These are phyloP conservation scores for Aspergillus viridinutans DNA, from an alignment of 2,329 filamentous ascomycete species.

Conservation along the genomic window DNA sequence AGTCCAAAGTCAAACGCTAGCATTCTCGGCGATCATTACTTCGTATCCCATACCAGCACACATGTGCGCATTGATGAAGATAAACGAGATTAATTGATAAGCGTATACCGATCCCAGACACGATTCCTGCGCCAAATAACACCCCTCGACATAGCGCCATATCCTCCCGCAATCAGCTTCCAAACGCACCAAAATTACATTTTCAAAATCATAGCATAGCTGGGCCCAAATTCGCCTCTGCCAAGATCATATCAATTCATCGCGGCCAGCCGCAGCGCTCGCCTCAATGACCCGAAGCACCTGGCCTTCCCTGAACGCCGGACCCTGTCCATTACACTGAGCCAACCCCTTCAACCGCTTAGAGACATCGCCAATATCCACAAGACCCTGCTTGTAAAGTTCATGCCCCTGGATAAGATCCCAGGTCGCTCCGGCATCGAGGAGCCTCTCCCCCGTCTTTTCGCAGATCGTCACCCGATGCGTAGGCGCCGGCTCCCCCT, in stretches of 20 bases:
- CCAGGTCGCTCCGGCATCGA: conserved; percentile 79
- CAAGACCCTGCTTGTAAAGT: conserved; percentile 68
- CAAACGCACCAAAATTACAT: conserved; percentile 1
- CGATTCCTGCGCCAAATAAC: neutral
- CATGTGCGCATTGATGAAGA: neutral
- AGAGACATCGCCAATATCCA: conserved; percentile 78
- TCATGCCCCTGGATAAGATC: conserved; percentile 81
- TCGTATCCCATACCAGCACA: neutral
- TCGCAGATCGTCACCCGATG: conserved; percentile 66
- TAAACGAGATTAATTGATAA: neutral
- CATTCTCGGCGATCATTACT: too few relatives aligned
- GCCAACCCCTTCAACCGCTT: conserved; percentile 70
- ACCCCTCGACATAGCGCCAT: neutral
- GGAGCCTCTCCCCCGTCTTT: conserved; percentile 61
- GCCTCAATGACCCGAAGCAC: conserved; percentile 72
- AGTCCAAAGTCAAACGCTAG: neutral
- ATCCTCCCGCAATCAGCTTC: neutral
- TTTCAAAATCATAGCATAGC: neutral
- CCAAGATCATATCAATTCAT: conserved; percentile 63
- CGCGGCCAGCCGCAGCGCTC: conserved; percentile 70
- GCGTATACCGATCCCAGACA: neutral
- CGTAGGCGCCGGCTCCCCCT: conserved; percentile 44
- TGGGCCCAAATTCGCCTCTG: neutral
- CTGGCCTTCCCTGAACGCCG: conserved; percentile 76
- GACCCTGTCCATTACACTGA: conserved; percentile 80